Conservation (phyloP, 345 rosid genomes). For the Populus euphratica region DNA sequence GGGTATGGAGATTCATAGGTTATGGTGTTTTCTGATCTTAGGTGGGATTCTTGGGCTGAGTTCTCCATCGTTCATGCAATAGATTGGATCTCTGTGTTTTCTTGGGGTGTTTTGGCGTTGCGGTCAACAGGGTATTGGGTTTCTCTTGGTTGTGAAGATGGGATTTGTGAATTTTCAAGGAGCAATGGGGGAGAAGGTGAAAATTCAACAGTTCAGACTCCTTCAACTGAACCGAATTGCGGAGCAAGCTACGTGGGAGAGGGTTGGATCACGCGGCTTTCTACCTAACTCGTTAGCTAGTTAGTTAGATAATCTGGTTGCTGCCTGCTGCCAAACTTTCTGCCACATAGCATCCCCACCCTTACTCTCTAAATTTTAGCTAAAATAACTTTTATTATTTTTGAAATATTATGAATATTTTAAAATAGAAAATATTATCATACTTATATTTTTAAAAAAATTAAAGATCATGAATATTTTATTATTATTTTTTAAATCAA, state of each 20-base stretch:
- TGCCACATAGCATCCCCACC: too few species aligned
- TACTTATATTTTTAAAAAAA: too few species aligned
- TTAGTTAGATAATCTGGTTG: too few species aligned
- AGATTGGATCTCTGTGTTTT: background rate
- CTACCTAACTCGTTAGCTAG: background rate
- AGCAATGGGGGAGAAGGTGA: background rate
- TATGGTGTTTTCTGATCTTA: slow-evolving; percentile 67
- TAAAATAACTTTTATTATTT: too few species aligned
- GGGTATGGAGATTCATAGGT: slow-evolving; percentile 86
- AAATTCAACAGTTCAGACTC: background rate
- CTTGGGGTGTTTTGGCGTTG: background rate
- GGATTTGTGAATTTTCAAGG: background rate
- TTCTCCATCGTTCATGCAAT: slow-evolving; percentile 51
- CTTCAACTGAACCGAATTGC: background rate
- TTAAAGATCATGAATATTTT: too few species aligned
- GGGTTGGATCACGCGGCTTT: background rate
- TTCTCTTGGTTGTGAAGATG: background rate
- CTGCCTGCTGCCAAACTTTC: too few species aligned
- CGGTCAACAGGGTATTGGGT: background rate
- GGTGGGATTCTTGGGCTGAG: slow-evolving; percentile 70
- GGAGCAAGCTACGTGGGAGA: background rate
- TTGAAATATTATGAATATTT: too few species aligned
- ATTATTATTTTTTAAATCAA: too few species aligned
- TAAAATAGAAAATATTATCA: too few species aligned
- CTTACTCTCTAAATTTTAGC: too few species aligned